A percentile compares a stretch with the other conserved stretches of the same genome.
Conservation (phyloP, 768 basidiomycete species). For the Floccularia luteovirens region DNA sequence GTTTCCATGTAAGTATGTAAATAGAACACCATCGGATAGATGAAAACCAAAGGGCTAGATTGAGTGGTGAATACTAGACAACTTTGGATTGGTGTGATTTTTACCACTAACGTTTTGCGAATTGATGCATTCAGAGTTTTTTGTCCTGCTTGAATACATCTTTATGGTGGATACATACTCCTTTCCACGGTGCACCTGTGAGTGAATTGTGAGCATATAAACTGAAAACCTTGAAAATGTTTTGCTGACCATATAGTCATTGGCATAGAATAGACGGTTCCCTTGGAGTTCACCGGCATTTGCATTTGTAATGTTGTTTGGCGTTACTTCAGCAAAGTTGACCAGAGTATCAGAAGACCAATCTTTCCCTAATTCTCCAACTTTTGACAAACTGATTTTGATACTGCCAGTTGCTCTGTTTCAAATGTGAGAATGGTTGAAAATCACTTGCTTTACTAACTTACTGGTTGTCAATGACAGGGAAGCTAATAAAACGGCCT, state of each 20-base stretch:
- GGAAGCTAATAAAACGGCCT: constrained; percentile 63
- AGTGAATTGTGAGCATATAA: constrained; percentile 2
- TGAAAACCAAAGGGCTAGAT: constrained; percentile 52
- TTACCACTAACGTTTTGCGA: constrained; percentile 33
- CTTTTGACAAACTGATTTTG: constrained; percentile 46
- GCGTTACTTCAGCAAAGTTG: constrained; percentile 30
- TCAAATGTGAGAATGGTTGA: neutral
- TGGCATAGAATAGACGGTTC: constrained; percentile 58
- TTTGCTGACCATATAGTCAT: constrained; percentile 57
- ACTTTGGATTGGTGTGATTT: neutral
- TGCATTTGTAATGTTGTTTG: constrained; percentile 27
- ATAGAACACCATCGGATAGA: constrained; percentile 55
- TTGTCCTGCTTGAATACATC: constrained; percentile 53
- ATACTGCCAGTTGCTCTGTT: constrained; percentile 49
- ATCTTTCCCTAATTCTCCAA: constrained; percentile 38
- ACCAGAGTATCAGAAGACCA: constrained; percentile 40
- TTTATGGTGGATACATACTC: constrained; percentile 55
- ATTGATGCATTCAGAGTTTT: constrained; percentile 60
- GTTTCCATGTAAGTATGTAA: constrained; percentile 56
- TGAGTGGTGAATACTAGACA: neutral
- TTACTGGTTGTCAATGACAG: constrained; percentile 39
- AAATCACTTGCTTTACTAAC: constrained; percentile 6
- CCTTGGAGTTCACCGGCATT: constrained; percentile 49
- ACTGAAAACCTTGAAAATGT: neutral
- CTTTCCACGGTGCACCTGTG: constrained; percentile 52